Evolutionary conservation across 192 early-diverging fungal species (phyloP).

Genomic region (Coemansia sp.): DNA sequence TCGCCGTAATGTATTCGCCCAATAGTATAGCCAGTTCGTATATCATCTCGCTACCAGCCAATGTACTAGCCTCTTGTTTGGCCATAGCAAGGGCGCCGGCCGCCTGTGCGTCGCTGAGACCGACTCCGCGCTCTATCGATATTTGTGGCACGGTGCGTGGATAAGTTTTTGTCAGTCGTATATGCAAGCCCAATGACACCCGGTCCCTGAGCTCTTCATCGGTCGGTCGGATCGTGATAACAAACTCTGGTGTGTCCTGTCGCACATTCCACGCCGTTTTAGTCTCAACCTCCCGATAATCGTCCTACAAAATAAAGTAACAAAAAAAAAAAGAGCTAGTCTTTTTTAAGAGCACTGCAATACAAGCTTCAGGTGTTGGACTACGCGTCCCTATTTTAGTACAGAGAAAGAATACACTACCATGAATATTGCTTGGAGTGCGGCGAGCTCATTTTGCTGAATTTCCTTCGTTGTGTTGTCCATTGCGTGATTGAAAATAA

Average conservation of each 20-base stretch:
- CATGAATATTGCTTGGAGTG: slow-evolving; percentile 63
- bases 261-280: slow-evolving; percentile 54
- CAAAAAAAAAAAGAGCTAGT: no score
- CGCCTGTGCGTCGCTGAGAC: slow-evolving; percentile 59
- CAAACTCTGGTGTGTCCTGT: slow-evolving; percentile 42
- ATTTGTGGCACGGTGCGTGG: slow-evolving; percentile 66
- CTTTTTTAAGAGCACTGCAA: no score
- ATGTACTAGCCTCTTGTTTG: slow-evolving; percentile 34
- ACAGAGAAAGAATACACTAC: slow-evolving; percentile 16
- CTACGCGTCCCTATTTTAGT: not conserved
- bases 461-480: slow-evolving; percentile 53
- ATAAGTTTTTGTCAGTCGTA: slow-evolving; percentile 68
- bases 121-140: slow-evolving; percentile 55
- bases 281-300: slow-evolving; percentile 42
- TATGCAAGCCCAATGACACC: slow-evolving; percentile 35
- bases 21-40: slow-evolving; percentile 64
- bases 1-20: slow-evolving; percentile 62
- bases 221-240: slow-evolving; percentile 30
- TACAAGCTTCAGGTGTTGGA: not conserved
- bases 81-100: slow-evolving; percentile 50
- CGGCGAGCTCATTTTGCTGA: slow-evolving; percentile 75
- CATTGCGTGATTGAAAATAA: slow-evolving; percentile 33
- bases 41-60: slow-evolving; percentile 68
- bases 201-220: slow-evolving; percentile 34
- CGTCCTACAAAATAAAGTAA: slow-evolving; percentile 29